Evolutionary conservation across 2,329 filamentous ascomycete species (phyloP), one percentile per base, ranked within the genome.

Genomic region (Talaromyces sp.): DNA sequence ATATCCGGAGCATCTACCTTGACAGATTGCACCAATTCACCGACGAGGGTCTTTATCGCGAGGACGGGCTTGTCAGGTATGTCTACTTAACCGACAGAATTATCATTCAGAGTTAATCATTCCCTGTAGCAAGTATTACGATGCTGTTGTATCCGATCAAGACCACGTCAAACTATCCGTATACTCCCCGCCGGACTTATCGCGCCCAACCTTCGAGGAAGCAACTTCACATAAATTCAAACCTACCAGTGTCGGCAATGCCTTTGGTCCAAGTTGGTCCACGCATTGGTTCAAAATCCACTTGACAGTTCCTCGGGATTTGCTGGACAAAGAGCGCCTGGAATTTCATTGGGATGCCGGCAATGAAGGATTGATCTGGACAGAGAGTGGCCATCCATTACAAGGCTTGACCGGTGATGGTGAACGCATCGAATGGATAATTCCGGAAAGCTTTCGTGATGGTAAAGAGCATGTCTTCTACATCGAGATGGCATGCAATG

Each of bases 401-500:
- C 94, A 99, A 73, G 94, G 94, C 13, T 77, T 99, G 66, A 97
- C 92, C 0, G 94, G 94, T 17, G 88, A 88, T 57, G 90, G 89
- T 40, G 94, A 99, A 69, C 84, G 94, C 56, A 82, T 87, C 15
- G 91, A 97, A 74, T 99, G 93, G 92, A 85, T 96, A 60, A 80
- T 99, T 45, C 93, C 94, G 8, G 80, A 89, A 53, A 79, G 80
- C 15, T 96, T 89, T 76, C 84, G 89, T 61, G 89, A 96, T 71
- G 92, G 91, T 55, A 86, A 93, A 70, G 84, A 91, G 67, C 92
- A 97, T 72, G 85, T 82, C 17, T 89, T 99, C 67, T 99, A 97
- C 73, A 87, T 99, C 63, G 94, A 99, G 77, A 96, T 97, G 89
- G 94, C 94, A 19, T 97, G 94, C 77, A 99, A 99, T 73, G 87